Percentiles rank a stretch among this genome's conserved stretches.
Evolutionary conservation across 106 monocot genomes (phyloP).

Genomic region (Ottelia alismoides): DNA sequence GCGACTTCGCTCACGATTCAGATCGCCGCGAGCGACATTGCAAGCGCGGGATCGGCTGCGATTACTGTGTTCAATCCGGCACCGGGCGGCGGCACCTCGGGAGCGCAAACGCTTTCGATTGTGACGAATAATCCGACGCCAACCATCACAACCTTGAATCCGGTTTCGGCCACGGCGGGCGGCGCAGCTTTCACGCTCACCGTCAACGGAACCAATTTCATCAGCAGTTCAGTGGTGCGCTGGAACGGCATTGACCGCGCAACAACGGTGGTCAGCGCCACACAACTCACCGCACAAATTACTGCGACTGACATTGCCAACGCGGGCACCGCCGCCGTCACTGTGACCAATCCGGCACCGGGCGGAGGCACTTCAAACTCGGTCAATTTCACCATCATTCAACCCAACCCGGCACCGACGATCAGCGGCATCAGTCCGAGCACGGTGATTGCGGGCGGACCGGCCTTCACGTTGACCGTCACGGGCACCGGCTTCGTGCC

Average conservation of each 20-base stretch:
- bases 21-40: neutral
- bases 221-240: neutral
- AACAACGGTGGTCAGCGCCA: neutral
- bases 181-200: neutral
- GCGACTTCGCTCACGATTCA: neutral
- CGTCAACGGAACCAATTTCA: neutral
- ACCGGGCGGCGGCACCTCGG: neutral
- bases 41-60: neutral
- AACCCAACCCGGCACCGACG: neutral
- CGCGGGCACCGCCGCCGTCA: neutral
- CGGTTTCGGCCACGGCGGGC: neutral
- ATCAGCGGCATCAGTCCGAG: neutral
- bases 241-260: neutral
- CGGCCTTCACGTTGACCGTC: neutral
- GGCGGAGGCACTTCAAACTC: neutral
- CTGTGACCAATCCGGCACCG: neutral
- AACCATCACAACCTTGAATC: neutral
- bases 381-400: neutral
- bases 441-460: neutral
- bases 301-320: neutral
- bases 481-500: neutral
- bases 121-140: neutral
- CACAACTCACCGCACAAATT: neutral
- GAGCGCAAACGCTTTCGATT: neutral
- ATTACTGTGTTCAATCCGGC: neutral